Conservation (phyloP, 2,329 filamentous ascomycete species). For the Epichloe brachyelytri region DNA sequence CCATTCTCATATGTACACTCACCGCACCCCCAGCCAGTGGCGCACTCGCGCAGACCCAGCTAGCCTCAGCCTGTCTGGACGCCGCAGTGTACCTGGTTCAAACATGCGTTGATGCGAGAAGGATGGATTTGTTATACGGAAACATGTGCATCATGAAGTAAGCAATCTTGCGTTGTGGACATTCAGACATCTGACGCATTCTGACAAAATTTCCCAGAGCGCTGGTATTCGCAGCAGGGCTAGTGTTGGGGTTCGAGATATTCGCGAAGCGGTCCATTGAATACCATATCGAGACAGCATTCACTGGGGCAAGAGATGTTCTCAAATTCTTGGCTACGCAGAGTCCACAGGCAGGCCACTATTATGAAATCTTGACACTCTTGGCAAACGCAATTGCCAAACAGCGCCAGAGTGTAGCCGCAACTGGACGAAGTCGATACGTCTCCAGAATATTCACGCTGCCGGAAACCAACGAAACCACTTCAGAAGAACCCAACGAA, state of each 20-base stretch:
- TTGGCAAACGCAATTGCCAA: conserved; percentile 31
- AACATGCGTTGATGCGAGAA: conserved; percentile 35
- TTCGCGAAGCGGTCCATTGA: conserved; percentile 35
- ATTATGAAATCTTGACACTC: conserved; percentile 39
- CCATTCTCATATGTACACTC: conserved; percentile 38
- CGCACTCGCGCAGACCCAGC: conserved; percentile 16
- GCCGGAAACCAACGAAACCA: background rate
- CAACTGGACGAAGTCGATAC: conserved; percentile 14
- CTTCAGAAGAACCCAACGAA: background rate
- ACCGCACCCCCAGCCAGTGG: conserved; percentile 22
- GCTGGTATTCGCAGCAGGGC: conserved; percentile 41
- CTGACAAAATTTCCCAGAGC: conserved; percentile 21
- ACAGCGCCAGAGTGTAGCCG: conserved; percentile 18
- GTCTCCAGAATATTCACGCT: conserved; percentile 16
- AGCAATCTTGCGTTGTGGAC: conserved; percentile 9
- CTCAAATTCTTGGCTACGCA: conserved; percentile 32
- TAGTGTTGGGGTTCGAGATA: conserved; percentile 43
- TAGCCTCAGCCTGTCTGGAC: conserved; percentile 41
- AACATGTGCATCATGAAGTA: conserved; percentile 50
- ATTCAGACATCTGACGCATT: too few species aligned
- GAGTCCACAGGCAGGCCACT: conserved; percentile 44
- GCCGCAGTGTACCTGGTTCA: conserved; percentile 42
- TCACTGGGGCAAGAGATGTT: conserved; percentile 35
- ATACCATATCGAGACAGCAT: conserved; percentile 33
- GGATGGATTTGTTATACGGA: conserved; percentile 29